Evolutionary conservation across 2,329 filamentous ascomycete genomes (phyloP).

Genomic region (Aureobasidium sp.): DNA sequence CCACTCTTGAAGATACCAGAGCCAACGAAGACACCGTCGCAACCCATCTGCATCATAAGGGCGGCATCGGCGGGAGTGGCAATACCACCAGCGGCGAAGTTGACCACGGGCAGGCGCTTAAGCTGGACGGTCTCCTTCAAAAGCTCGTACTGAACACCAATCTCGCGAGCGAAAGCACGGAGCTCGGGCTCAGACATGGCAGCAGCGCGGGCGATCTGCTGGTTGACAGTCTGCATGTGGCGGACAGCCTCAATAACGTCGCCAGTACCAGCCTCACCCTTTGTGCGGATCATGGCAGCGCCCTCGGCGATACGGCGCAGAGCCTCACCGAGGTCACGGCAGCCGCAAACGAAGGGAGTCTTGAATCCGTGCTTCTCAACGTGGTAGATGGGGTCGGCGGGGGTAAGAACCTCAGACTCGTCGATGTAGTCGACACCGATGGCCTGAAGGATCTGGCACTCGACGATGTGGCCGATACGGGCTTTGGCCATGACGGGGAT

Average conservation of each 20-base stretch:
- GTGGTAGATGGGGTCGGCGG: constrained; percentile 83
- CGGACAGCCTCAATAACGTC: constrained; percentile 95
- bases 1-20: constrained; percentile 97
- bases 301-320: constrained; percentile 85
- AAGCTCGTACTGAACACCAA: constrained; percentile 70
- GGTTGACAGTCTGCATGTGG: constrained; percentile 87
- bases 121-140: constrained; percentile 82
- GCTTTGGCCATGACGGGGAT: constrained; percentile 99
- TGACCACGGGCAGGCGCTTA: constrained; percentile 86
- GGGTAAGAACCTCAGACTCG: constrained; percentile 94
- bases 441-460: constrained; percentile 94
- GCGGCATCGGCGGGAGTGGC: constrained; percentile 97
- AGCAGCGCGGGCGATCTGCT: constrained; percentile 68
- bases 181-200: constrained; percentile 64
- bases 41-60: constrained; percentile 98
- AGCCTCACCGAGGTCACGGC: constrained; percentile 88
- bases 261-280: constrained; percentile 94
- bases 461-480: constrained; percentile 93
- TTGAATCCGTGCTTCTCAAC: constrained; percentile 80
- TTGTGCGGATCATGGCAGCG: constrained; percentile 97
- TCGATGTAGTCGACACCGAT: constrained; percentile 97
- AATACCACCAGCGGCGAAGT: constrained; percentile 98
- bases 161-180: constrained; percentile 70
- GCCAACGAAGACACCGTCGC: constrained; percentile 95
- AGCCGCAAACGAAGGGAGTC: constrained; percentile 92